Base-by-base conservation (phyloP, 805 yeast species). In the Wickerhamomyces chambardii region DNA sequence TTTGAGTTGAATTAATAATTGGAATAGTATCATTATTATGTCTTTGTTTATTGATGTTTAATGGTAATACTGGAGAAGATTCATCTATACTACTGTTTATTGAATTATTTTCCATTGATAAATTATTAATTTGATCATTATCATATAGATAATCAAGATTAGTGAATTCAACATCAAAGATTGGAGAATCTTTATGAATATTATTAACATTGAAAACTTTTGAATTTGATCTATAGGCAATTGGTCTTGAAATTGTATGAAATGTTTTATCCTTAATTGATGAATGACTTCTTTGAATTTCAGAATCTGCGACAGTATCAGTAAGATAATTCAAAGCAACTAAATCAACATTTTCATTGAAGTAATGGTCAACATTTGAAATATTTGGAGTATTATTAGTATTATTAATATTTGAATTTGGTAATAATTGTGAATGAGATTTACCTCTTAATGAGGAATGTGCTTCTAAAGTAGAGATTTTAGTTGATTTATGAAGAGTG, bases 281-380 rank as follows among this genome's bases (percentile, higher is more conserved):
- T 21, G 24, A 21, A 30, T 19, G 39, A 40, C 11, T n/a, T 12
- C 15, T 21, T 21, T 21, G 10, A 21, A 21, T 21, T 21, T 21
- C 10, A 21, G 24, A n/a, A n/a, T n/a, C n/a, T n/a, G n/a, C n/a
- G n/a, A n/a, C 10, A 8, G 24, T 7, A 26, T 38, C 35, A 2
- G 41, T 44, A 30, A 38, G 33, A n/a, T 15, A 14, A 35, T 41
- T 39, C 31, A 42, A 24, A 32, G 34, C 28, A 15, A 25, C 15
- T 19, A 44, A 32, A 15, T 45, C 46, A 18, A 27, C 16, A 28
- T 33, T 15, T 22, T 29, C 15, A 33, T 22, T 4, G 33, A 31
- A 4, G 34, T 37, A 18, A 24, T 33, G 39, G 29, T 33, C 35
- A 21, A 33, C 27, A 28, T 35, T 33, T 17, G 36, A 15, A 21